Conservation (phyloP, 768 basidiomycete species). For the Mycena chlorophos region DNA sequence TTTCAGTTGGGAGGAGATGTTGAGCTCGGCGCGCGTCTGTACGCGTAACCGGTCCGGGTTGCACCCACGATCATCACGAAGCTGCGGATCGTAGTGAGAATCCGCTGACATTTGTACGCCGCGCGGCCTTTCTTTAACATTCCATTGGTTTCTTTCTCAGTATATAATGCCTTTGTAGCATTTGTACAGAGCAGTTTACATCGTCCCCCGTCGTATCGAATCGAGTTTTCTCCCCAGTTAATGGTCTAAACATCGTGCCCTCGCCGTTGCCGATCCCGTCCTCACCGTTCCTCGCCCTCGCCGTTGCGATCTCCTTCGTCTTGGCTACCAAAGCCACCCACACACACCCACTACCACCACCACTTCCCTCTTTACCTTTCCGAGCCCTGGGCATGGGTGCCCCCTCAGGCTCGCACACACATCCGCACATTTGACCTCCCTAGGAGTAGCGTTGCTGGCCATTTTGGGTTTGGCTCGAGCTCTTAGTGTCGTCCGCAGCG, state of each 20-base stretch:
- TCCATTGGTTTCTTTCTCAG: neutral
- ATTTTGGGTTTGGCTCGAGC: neutral
- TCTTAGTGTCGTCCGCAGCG: neutral
- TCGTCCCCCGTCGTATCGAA: too few species aligned
- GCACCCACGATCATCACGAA: neutral
- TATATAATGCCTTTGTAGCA: neutral
- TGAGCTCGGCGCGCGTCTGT: neutral
- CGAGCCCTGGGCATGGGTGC: neutral
- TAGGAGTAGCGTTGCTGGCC: neutral
- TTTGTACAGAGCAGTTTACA: too few species aligned
- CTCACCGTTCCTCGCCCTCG: too few species aligned
- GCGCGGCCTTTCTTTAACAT: neutral
- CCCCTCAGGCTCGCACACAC: neutral
- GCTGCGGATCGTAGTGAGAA: neutral
- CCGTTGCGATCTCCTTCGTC: too few species aligned
- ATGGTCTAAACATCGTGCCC: neutral
- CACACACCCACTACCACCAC: neutral
- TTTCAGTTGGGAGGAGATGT: slow-evolving; percentile 1
- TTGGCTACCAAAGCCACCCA: neutral
- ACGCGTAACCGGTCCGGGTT: neutral
- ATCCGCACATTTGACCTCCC: too few species aligned
- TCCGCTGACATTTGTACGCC: neutral
- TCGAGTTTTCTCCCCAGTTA: neutral
- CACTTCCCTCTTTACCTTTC: neutral
- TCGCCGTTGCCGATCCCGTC: neutral